Conservation (phyloP, 1,284 basidiomycete species). For the Cryptococcus depauperatus region DNA sequence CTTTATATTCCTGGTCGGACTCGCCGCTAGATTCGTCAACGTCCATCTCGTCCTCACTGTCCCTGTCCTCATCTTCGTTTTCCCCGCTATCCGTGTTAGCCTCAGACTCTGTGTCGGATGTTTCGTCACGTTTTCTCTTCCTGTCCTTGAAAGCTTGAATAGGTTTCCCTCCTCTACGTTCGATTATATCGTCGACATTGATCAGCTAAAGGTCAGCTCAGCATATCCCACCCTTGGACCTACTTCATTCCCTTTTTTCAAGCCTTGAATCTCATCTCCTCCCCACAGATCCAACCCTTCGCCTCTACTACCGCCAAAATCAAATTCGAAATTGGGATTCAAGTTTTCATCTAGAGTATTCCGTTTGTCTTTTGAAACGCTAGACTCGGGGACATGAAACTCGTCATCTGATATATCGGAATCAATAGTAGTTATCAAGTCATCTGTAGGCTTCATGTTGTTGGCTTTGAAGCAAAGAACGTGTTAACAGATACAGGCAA, state of each 20-base stretch:
- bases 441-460: slow-evolving; percentile 25
- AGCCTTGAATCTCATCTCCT: slow-evolving; percentile 30
- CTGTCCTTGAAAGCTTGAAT: slow-evolving; percentile 49
- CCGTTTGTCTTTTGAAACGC: slow-evolving; percentile 42
- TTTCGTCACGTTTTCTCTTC: slow-evolving; percentile 49
- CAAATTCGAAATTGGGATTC: slow-evolving; percentile 74
- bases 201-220: slow-evolving; percentile 50
- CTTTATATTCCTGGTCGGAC: slow-evolving; percentile 36
- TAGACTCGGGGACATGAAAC: slow-evolving; percentile 21
- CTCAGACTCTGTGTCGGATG: slow-evolving; percentile 26
- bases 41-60: slow-evolving; percentile 31
- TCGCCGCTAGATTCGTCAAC: slow-evolving; percentile 34
- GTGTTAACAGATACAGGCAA: neutral
- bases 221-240: slow-evolving; percentile 26
- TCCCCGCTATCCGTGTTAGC: slow-evolving; percentile 20
- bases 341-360: slow-evolving; percentile 63
- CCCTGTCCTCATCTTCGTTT: slow-evolving; percentile 21
- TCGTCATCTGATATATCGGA: slow-evolving; percentile 46
- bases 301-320: slow-evolving; percentile 51
- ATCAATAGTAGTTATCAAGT: slow-evolving; percentile 46
- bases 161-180: slow-evolving; percentile 52
- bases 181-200: slow-evolving; percentile 87
- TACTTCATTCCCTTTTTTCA: slow-evolving; percentile 56
- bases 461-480: neutral
- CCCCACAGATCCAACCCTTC: slow-evolving; percentile 35